Conservation (phyloP, 371 early-diverging fungal genomes). For the Mycotypha africana region DNA sequence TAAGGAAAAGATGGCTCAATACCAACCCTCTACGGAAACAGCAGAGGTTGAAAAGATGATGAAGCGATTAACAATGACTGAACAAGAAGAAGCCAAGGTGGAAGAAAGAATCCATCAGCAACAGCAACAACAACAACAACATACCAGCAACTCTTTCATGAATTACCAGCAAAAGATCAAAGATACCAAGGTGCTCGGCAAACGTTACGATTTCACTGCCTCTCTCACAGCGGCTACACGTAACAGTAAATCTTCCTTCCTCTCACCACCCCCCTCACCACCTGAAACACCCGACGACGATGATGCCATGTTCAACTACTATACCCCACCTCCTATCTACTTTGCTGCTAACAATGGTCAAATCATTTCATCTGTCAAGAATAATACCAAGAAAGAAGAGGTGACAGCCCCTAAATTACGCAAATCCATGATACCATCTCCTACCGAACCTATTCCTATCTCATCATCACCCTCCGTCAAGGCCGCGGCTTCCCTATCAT, state of each 20-base stretch:
- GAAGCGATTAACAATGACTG: not conserved
- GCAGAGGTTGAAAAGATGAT: no score
- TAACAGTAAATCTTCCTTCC: no score
- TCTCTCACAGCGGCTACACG: slow-evolving; percentile 30
- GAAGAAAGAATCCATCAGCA: not conserved
- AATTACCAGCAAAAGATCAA: slow-evolving; percentile 1
- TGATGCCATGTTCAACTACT: slow-evolving; percentile 7
- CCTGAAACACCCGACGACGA: slow-evolving; percentile 11
- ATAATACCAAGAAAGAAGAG: not conserved
- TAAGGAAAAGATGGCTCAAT: no score
- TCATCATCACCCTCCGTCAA: not conserved
- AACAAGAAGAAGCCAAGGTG: not conserved
- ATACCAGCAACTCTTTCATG: no score
- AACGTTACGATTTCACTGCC: slow-evolving; percentile 38
- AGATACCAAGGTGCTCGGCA: slow-evolving; percentile 21
- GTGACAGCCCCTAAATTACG: no score
- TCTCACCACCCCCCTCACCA: slow-evolving; percentile 14
- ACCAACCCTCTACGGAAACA: not conserved
- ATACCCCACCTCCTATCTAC: slow-evolving; percentile 15
- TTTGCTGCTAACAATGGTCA: not conserved
- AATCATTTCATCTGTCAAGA: not conserved
- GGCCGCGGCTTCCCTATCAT: not conserved
- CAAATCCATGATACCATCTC: no score
- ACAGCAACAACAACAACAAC: not conserved
- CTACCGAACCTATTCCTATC: not conserved